Evolutionary conservation across 2,329 filamentous ascomycete species (phyloP).

Genomic region (Thielaviopsis ethacetica): DNA sequence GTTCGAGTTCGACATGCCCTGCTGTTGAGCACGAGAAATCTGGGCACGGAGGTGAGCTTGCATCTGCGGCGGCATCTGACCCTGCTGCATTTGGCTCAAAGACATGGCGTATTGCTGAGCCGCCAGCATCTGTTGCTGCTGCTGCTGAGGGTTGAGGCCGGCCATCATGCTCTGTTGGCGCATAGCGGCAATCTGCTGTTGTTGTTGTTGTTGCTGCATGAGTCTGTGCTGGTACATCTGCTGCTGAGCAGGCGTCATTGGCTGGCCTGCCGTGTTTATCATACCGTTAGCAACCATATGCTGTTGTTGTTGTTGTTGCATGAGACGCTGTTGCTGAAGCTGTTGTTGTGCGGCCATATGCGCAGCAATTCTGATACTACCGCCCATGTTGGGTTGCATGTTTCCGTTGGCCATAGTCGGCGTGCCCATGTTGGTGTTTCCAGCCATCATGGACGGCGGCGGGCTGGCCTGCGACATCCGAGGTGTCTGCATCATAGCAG

Average conservation of each 20-base stretch:
- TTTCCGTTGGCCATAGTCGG: conserved; percentile 6
- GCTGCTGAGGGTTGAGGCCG: conserved; percentile 3
- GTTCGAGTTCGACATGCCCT: conserved; percentile 6
- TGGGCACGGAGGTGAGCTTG: neutral
- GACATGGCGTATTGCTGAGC: conserved; percentile 5
- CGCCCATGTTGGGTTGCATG: neutral
- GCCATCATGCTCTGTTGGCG: conserved; percentile 2
- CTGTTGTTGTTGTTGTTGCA: conserved; percentile 29
- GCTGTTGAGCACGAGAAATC: neutral
- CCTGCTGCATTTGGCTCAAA: conserved; percentile 12
- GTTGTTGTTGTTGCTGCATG: conserved; percentile 19
- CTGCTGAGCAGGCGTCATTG: conserved; percentile 23
- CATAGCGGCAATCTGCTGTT: conserved; percentile 16
- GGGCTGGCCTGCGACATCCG: conserved; percentile 48
- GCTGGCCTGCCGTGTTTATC: conserved; percentile 19
- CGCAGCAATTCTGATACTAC: conserved; percentile 18
- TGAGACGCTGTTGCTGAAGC: conserved; percentile 29
- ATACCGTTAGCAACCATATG: conserved; percentile 24
- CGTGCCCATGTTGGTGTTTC: conserved; percentile 30
- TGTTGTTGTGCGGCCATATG: conserved; percentile 23
- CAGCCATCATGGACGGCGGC: conserved; percentile 40
- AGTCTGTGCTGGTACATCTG: conserved; percentile 14
- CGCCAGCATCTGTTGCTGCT: conserved; percentile 12
- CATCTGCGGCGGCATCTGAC: conserved; percentile 13
- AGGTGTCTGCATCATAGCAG: conserved; percentile 38